Evolutionary conservation across 768 basidiomycete species (phyloP), one percentile per base, ranked within the genome.

Genomic region (Tephrocybe sp.): DNA sequence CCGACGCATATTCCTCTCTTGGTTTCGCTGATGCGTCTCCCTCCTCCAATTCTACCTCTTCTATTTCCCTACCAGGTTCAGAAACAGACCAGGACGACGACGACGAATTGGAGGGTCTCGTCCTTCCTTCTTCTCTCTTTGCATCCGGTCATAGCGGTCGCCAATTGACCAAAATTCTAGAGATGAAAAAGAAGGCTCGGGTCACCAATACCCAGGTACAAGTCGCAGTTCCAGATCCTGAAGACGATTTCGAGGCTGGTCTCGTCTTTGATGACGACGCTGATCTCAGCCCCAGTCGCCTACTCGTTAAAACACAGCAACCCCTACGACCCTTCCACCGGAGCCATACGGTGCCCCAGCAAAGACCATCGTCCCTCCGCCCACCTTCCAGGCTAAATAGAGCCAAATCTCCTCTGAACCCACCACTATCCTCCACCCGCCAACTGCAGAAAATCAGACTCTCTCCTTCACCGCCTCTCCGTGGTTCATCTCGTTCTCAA

Each of bases 231-330:
- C 79, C 83, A 13, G 82, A 90, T 64, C 80, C 76, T 11, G 91
- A 93, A 59, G 90, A 92, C 52, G 88, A 92, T 64, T 92, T 92
- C 54, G 91, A 94, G 67, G 79, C 79, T 52, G 91, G 91, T 12
- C 83, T 94, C 44, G 78, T 92, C 55, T 85, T 94, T 58, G 85
- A 87, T 59, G 87, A 89, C 54, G 90, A 90, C 62, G 79, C 78
- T 45, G 89, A 92, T 61, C 81, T 93, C 40, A 91, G 86, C 61
- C 87, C 89, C 12, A 87, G 86, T 64, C 75, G 88, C 45, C 77
- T 92, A 18, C 70, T 83, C 31, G 69, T 76, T 62, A 81, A 75
- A 54, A 61, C 72, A 26, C 75, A 77, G 19, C 66, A 69, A 16
- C 72, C 70, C 16, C 69, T 71, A 48, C 77, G 69, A 31, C 63